These are phyloP conservation scores for Pythium myriotylum DNA, from an alignment of 352 stramenopile species.

Conservation along the genomic window DNA sequence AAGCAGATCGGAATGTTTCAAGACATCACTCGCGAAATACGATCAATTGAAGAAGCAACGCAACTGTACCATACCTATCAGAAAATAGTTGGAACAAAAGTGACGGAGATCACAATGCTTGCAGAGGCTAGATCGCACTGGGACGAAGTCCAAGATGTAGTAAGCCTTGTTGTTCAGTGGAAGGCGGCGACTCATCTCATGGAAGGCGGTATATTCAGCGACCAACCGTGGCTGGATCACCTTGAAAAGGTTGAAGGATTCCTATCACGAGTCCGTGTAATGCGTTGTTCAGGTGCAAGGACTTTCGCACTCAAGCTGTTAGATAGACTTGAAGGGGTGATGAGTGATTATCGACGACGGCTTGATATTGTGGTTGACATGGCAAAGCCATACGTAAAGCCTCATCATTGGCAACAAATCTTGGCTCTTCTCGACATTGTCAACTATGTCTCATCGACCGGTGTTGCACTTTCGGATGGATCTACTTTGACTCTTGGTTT, in stretches of 20 bases:
- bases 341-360: slow-evolving; percentile 48
- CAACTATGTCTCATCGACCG: slow-evolving; percentile 53
- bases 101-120: slow-evolving; percentile 55
- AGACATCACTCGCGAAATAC: slow-evolving; percentile 51
- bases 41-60: slow-evolving; percentile 50
- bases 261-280: slow-evolving; percentile 33
- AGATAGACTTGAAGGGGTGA: slow-evolving; percentile 32
- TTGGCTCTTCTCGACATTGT: slow-evolving; percentile 47
- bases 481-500: slow-evolving; percentile 57
- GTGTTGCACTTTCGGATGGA: slow-evolving; percentile 52
- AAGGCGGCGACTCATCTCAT: slow-evolving; percentile 43
- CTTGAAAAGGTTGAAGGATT: slow-evolving; percentile 41
- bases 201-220: slow-evolving; percentile 69
- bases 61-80: slow-evolving; percentile 75
- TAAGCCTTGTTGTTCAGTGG: slow-evolving; percentile 53
- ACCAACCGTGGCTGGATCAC: slow-evolving; percentile 58
- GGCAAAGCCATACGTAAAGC: slow-evolving; percentile 51
- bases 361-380: slow-evolving; percentile 57
- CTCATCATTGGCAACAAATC: slow-evolving; percentile 66
- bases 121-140: slow-evolving; percentile 45
- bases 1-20: slow-evolving; percentile 51
- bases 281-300: slow-evolving; percentile 31
- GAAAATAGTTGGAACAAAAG: slow-evolving; percentile 65
- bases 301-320: slow-evolving; percentile 49
- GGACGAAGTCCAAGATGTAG: slow-evolving; percentile 62